These are phyloP conservation scores for Aureobasidium subglaciale DNA, from an alignment of 2,329 filamentous ascomycete species.

Conservation along the genomic window DNA sequence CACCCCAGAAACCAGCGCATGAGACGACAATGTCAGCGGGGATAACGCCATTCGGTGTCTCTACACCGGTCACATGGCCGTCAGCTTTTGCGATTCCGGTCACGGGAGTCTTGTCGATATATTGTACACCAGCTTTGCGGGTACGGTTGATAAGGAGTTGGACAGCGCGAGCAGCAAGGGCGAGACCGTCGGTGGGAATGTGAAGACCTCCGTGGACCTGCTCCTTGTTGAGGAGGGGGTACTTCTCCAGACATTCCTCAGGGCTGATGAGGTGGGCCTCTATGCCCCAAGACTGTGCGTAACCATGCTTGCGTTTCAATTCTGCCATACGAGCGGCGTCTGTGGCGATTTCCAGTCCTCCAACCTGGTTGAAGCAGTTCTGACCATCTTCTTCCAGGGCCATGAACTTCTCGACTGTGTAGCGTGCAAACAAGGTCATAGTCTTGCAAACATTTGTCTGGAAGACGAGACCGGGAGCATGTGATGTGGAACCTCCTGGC, in stretches of 20 bases:
- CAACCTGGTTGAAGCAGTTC: slow-evolving; percentile 56
- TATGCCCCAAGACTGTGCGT: slow-evolving; percentile 55
- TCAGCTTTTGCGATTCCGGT: slow-evolving; percentile 47
- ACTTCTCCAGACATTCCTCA: slow-evolving; percentile 47
- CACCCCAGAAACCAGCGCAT: slow-evolving; percentile 60
- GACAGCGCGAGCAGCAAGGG: slow-evolving; percentile 54
- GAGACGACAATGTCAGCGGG: slow-evolving; percentile 55
- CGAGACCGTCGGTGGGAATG: slow-evolving; percentile 55
- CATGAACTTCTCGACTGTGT: slow-evolving; percentile 55
- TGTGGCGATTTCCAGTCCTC: slow-evolving; percentile 56
- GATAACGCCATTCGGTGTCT: slow-evolving; percentile 42
- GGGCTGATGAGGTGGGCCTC: slow-evolving; percentile 45
- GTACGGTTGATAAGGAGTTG: slow-evolving; percentile 55
- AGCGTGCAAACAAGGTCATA: slow-evolving; percentile 52
- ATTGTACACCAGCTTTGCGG: slow-evolving; percentile 50
- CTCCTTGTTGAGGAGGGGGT: slow-evolving; percentile 49
- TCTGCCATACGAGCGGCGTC: slow-evolving; percentile 53
- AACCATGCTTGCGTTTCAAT: slow-evolving; percentile 56
- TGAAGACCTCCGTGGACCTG: slow-evolving; percentile 52
- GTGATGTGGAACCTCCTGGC: slow-evolving; percentile 59
- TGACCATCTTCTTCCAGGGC: slow-evolving; percentile 44
- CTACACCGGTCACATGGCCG: slow-evolving; percentile 50
- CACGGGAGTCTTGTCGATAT: slow-evolving; percentile 50
- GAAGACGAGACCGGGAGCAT: slow-evolving; percentile 58
- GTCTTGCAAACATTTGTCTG: slow-evolving; percentile 54